phyloP scores from a whole-genome alignment of 1,284 basidiomycete species.

The Leucoagaricus sp. region DNA sequence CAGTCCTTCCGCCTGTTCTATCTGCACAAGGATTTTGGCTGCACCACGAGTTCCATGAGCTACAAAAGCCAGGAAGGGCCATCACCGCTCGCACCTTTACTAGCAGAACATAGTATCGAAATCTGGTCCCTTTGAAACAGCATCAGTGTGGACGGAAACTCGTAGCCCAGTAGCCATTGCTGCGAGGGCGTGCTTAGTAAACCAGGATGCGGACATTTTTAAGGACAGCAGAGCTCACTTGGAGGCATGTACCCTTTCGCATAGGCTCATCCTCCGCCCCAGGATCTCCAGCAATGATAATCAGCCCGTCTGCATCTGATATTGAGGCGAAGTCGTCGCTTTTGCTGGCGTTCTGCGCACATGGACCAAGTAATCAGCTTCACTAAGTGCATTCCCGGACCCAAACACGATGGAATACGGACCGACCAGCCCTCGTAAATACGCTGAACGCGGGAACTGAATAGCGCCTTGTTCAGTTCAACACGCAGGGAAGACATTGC shows the following conservation, averaged over 20 bases:
- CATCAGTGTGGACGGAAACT: slow-evolving; percentile 93
- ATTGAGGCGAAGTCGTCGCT: slow-evolving; percentile 73
- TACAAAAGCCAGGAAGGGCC: slow-evolving; percentile 10
- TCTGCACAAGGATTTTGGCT: slow-evolving; percentile 79
- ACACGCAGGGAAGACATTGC: slow-evolving; percentile 39
- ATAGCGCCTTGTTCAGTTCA: slow-evolving; percentile 59
- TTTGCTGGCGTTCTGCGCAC: slow-evolving; percentile 54
- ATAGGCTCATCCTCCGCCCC: slow-evolving; percentile 83
- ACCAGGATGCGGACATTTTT: background rate
- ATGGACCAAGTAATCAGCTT: slow-evolving; percentile 11
- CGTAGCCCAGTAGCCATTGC: slow-evolving; percentile 96
- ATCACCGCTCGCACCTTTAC: slow-evolving; percentile 66
- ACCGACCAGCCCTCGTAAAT: slow-evolving; percentile 80
- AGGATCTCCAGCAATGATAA: slow-evolving; percentile 82
- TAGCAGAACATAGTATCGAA: slow-evolving; percentile 83
- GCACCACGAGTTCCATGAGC: slow-evolving; percentile 12
- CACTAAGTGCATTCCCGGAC: slow-evolving; percentile 23
- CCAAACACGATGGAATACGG: slow-evolving; percentile 28
- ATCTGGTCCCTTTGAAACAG: slow-evolving; percentile 80
- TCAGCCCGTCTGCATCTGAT: slow-evolving; percentile 68
- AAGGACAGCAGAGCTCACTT: slow-evolving; percentile 53
- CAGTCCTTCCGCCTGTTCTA: slow-evolving; percentile 53
- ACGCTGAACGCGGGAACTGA: slow-evolving; percentile 66
- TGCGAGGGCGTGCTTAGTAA: slow-evolving; percentile 32
- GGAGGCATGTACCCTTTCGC: slow-evolving; percentile 86